These are phyloP conservation scores for Ceratocystis eucalypticola DNA, from an alignment of 2,329 filamentous ascomycete species.

Conservation along the genomic window DNA sequence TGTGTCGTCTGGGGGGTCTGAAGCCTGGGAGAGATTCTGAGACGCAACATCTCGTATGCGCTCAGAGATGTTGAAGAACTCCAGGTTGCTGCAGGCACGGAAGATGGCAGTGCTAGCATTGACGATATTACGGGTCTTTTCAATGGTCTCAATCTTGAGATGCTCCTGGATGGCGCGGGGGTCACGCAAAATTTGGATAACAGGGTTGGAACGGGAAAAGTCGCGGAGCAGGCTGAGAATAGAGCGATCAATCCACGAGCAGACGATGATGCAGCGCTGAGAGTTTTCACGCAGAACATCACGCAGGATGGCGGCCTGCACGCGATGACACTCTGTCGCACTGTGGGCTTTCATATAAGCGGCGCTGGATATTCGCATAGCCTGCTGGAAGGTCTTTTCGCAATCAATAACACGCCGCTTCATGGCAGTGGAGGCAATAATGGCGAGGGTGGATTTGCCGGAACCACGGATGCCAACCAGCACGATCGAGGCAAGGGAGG, in stretches of 20 bases:
- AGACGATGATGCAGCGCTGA: slow-evolving; percentile 54
- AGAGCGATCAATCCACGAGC: slow-evolving; percentile 54
- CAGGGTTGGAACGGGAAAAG: slow-evolving; percentile 51
- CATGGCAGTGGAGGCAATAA: slow-evolving; percentile 61
- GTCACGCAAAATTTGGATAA: slow-evolving; percentile 58
- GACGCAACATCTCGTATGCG: slow-evolving; percentile 25
- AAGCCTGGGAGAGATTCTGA: slow-evolving; percentile 14
- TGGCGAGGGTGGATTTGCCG: slow-evolving; percentile 61
- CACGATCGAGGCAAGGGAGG: slow-evolving; percentile 54
- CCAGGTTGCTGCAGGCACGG: slow-evolving; percentile 54
- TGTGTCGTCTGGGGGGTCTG: slow-evolving; percentile 16
- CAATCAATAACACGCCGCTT: slow-evolving; percentile 55
- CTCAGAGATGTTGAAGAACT: slow-evolving; percentile 65
- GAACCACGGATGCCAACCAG: slow-evolving; percentile 60
- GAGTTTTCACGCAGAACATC: slow-evolving; percentile 45
- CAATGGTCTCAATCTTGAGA: slow-evolving; percentile 41
- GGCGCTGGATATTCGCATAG: slow-evolving; percentile 46
- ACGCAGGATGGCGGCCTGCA: slow-evolving; percentile 49
- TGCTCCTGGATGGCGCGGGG: slow-evolving; percentile 50
- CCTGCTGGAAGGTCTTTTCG: slow-evolving; percentile 53
- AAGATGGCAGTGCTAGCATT: slow-evolving; percentile 45
- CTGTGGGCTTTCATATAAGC: slow-evolving; percentile 52
- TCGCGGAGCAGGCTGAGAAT: slow-evolving; percentile 47
- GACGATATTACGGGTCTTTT: slow-evolving; percentile 45
- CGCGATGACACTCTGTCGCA: slow-evolving; percentile 45